Percentiles rank a stretch among this genome's conserved stretches.
Evolutionary conservation across 148 eudicot species (phyloP).

Genomic region (Dianthus caryophyllus): DNA sequence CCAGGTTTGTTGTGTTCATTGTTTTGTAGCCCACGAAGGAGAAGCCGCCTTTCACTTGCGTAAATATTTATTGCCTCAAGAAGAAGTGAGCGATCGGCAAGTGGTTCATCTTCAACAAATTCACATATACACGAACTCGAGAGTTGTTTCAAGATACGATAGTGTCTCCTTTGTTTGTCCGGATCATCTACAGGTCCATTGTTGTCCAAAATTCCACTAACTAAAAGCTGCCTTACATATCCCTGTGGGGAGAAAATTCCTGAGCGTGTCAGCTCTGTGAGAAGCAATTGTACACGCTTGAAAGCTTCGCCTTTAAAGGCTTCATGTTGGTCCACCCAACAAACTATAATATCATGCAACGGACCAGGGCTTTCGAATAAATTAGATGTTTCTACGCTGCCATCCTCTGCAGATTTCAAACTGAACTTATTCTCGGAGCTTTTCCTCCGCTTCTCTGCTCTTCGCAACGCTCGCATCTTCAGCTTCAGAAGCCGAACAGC

Average conservation of each 20-base stretch:
- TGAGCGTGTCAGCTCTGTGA: slow-evolving; percentile 59
- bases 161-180: slow-evolving; percentile 57
- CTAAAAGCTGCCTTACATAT: slow-evolving; percentile 81
- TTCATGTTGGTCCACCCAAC: slow-evolving; percentile 97
- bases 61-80: slow-evolving; percentile 61
- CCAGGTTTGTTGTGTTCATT: slow-evolving; percentile 32
- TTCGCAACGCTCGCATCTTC: slow-evolving; percentile 50
- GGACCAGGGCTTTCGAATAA: slow-evolving; percentile 85
- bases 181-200: slow-evolving; percentile 40
- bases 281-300: slow-evolving; percentile 67
- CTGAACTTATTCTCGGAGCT: slow-evolving; percentile 18
- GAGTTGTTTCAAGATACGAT: slow-evolving; percentile 75
- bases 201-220: slow-evolving; percentile 78
- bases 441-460: slow-evolving; percentile 32
- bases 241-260: slow-evolving; percentile 80
- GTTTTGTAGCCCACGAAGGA: slow-evolving; percentile 51
- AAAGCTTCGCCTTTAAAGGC: slow-evolving; percentile 65
- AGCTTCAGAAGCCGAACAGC: slow-evolving; percentile 70
- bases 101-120: slow-evolving; percentile 57
- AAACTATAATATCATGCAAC: slow-evolving; percentile 78
- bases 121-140: slow-evolving; percentile 58
- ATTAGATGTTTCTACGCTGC: slow-evolving; percentile 38
- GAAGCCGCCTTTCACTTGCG: slow-evolving; percentile 78
- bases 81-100: slow-evolving; percentile 33
- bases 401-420: slow-evolving; percentile 15